Evolutionary conservation across 2,329 filamentous ascomycete genomes (phyloP).

Genomic region (Stagonosporopsis cucurbitacearum): DNA sequence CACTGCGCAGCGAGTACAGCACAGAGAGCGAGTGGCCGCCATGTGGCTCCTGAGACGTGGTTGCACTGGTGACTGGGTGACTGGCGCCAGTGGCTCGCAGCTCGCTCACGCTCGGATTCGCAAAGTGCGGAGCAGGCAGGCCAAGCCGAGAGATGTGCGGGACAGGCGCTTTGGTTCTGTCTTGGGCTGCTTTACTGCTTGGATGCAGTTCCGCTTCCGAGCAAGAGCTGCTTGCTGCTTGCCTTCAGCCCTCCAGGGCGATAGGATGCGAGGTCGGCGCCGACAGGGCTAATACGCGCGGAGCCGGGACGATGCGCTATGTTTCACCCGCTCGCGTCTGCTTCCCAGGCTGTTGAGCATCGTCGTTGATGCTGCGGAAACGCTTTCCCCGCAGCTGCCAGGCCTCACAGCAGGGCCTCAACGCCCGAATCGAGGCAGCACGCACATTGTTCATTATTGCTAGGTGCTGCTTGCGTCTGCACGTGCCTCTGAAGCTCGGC

Average conservation of each 20-base stretch:
- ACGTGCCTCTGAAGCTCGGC: too few species aligned
- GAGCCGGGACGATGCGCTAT: conserved; percentile 45
- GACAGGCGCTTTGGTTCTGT: conserved; percentile 13
- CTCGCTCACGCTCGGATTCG: conserved; percentile 26
- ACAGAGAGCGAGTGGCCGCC: background rate
- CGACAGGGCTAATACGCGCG: conserved; percentile 33
- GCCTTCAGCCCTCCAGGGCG: conserved; percentile 13
- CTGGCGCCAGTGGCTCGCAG: conserved; percentile 17
- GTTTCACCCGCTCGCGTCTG: conserved; percentile 40
- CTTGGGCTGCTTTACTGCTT: conserved; percentile 14
- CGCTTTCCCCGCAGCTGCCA: conserved; percentile 17
- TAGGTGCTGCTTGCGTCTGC: too few species aligned
- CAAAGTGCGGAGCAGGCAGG: conserved; percentile 28
- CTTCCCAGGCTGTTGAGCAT: conserved; percentile 18
- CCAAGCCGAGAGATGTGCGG: conserved; percentile 17
- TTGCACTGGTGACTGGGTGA: too few species aligned
- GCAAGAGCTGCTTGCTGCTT: conserved; percentile 24
- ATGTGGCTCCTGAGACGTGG: conserved; percentile 14
- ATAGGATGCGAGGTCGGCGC: conserved; percentile 20
- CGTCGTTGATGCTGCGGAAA: conserved; percentile 9
- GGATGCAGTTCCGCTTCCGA: conserved; percentile 25
- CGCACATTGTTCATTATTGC: conserved; percentile 1
- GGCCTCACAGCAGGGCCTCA: conserved; percentile 8
- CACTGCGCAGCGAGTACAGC: too few species aligned
- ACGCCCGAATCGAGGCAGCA: conserved; percentile 1